Conservation (phyloP, 2,329 filamentous ascomycete species). For the Zymoseptoria passerinii region DNA sequence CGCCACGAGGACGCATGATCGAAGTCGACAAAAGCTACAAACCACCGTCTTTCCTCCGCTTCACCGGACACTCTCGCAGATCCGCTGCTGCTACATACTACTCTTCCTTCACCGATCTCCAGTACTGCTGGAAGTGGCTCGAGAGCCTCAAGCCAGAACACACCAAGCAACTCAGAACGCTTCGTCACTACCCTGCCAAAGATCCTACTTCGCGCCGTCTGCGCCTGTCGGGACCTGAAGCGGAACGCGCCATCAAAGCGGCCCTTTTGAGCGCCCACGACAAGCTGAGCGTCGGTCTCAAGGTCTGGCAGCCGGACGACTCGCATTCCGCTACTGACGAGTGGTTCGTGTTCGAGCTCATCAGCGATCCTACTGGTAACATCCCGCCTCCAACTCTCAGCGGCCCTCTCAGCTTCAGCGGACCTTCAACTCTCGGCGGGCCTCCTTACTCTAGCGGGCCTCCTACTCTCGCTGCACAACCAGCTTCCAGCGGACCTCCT, state of each 20-base stretch:
- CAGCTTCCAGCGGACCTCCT: too few relatives aligned
- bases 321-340: background rate
- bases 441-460: too few relatives aligned
- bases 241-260: background rate
- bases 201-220: background rate
- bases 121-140: background rate
- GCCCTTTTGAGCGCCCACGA: background rate
- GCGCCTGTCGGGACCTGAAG: background rate
- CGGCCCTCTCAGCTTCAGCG: too few relatives aligned
- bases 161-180: background rate
- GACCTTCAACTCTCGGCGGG: too few relatives aligned
- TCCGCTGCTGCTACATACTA: background rate
- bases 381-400: too few relatives aligned
- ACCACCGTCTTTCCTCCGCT: background rate
- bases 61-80: background rate
- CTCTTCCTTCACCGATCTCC: background rate
- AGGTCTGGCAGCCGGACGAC: background rate
- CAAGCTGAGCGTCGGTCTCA: background rate
- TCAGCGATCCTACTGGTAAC: too few relatives aligned
- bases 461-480: too few relatives aligned
- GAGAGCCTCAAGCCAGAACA: background rate
- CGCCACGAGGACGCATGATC: background rate
- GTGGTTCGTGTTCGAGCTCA: background rate
- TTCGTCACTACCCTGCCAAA: background rate
- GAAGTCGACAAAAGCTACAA: background rate